Evolutionary conservation across 2,329 filamentous ascomycete species (phyloP), one percentile per base, ranked within the genome.

Genomic region (Talaromyces sp.): DNA sequence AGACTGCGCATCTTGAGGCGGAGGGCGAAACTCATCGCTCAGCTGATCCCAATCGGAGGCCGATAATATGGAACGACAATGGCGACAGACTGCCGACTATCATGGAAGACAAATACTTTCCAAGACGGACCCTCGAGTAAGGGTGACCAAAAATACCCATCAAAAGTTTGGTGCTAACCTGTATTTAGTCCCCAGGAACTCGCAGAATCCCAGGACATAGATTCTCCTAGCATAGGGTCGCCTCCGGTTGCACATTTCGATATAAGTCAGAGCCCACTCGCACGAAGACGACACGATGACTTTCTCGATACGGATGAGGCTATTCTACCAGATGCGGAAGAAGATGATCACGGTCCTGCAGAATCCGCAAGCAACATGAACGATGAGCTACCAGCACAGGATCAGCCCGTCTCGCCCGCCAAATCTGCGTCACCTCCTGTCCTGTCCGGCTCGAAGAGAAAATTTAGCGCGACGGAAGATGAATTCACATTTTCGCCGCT

Each of bases 61-160:
- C 60, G 25, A 25, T 66, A 22, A 59, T 27, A 25, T 62, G 64
- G 51, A 43, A 61, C 58, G 27, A 67, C 7, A 70, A 76, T 34
- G 73, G 76, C 38, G 76, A 75, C 38, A 78, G 79, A 68, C 77
- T 89, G 69, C 86, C 87, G 8, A 83, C 83, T 3, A 89, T 89
- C 60, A 70, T 80, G 2, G 87, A 89, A 73, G 83, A 84, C 71
- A 88, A 87, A 73, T 79, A 76, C 67, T 88, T 82, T 70, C 86
- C 86, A 25, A 78, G 86, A 68, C 74, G 77, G 66, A 87, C 85
- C 8, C 75, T 88, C 69, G 83, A 84, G 82, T 85, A 79, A 72
- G 83, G 8, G 45, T 45, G 56, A 15, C 5, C 22, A 43, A 11
- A 5, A 19, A 6, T 11, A 1, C 25, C 13, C 27, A 36, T 27